phyloP scores from a whole-genome alignment of 139 green algal genomes.

The Eudorina sp. region DNA sequence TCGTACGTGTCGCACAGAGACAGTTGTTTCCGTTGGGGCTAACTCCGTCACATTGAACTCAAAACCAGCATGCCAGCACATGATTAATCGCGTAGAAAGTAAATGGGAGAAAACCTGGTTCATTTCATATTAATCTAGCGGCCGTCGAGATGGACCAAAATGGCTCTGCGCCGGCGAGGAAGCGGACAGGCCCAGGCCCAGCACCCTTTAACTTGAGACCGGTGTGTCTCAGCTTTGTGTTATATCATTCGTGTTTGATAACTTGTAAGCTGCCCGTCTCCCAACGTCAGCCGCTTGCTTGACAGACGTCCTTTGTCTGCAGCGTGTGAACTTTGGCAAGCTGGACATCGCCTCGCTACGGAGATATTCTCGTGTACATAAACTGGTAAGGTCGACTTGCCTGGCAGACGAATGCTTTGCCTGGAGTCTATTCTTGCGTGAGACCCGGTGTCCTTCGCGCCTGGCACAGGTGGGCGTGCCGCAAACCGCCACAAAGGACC shows the following conservation, averaged over 20 bases:
- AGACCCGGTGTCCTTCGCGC: background rate
- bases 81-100: too few relatives aligned
- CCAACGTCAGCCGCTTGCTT: background rate
- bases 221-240: background rate
- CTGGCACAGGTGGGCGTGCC: conserved; percentile 2
- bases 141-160: conserved; percentile 38
- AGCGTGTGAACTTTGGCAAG: conserved; percentile 47
- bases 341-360: conserved; percentile 33
- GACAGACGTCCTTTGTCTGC: background rate
- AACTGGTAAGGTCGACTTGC: conserved; percentile 27
- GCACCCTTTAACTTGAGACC: conserved; percentile 1
- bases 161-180: background rate
- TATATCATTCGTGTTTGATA: background rate
- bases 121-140: too few relatives aligned
- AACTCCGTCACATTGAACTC: too few relatives aligned
- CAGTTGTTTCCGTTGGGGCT: too few relatives aligned
- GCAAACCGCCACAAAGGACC: conserved; percentile 28
- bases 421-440: too few relatives aligned
- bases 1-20: too few relatives aligned
- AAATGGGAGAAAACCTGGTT: too few relatives aligned
- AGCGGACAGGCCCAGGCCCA: conserved; percentile 6
- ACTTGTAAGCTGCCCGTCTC: too few relatives aligned
- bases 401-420: background rate
- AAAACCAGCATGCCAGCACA: too few relatives aligned
- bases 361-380: conserved; percentile 41